Conservation (phyloP, 2,329 filamentous ascomycete species). For the Cercospora canescens region DNA sequence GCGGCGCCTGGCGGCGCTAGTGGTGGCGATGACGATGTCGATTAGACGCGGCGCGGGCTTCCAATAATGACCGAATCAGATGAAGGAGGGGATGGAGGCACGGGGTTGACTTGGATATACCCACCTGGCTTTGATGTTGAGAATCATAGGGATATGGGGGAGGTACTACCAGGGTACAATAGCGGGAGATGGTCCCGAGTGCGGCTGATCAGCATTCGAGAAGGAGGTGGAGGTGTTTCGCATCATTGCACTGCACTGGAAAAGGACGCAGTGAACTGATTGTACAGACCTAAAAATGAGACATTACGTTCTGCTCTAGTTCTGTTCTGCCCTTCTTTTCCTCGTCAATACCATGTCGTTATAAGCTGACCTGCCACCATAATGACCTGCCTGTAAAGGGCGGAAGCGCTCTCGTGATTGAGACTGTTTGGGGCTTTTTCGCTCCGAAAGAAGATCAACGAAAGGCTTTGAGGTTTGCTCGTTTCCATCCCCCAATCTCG, state of each 20-base stretch:
- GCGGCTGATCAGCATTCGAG: not conserved
- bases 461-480: too few species aligned
- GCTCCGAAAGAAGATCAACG: too few species aligned
- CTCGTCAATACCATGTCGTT: too few species aligned
- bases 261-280: not conserved
- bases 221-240: not conserved
- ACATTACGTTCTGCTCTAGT: not conserved
- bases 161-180: not conserved
- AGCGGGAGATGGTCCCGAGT: too few species aligned
- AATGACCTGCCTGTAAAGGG: too few species aligned
- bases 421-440: too few species aligned
- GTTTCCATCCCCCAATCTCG: too few species aligned
- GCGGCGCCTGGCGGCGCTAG: not conserved
- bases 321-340: not conserved
- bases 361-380: not conserved
- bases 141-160: not conserved
- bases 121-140: not conserved
- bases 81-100: not conserved
- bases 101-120: constrained; percentile 1
- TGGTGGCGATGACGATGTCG: constrained; percentile 12
- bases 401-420: too few species aligned
- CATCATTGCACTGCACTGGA: not conserved
- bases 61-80: not conserved
- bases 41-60: not conserved
- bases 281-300: not conserved